Conservation (phyloP, 805 yeast species). For the Ogataea methanolica region DNA sequence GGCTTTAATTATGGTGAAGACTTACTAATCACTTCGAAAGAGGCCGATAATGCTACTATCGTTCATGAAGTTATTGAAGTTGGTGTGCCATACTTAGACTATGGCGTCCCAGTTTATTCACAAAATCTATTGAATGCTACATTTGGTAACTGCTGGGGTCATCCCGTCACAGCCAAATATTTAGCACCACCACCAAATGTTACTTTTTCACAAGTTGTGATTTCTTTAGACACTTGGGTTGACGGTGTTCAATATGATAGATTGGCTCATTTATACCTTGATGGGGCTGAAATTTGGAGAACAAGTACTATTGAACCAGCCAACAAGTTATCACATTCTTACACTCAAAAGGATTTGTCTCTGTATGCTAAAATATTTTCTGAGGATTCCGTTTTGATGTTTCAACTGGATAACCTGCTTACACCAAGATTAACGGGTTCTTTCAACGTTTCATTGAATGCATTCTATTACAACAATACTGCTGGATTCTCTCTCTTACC, state of each 20-base stretch:
- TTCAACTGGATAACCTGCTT: constrained; percentile 63
- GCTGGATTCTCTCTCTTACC: constrained; percentile 6
- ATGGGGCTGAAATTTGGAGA: constrained; percentile 73
- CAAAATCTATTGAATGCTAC: constrained; percentile 38
- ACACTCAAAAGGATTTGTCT: constrained; percentile 60
- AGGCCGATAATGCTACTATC: neutral
- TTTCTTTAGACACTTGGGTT: constrained; percentile 48
- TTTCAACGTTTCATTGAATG: constrained; percentile 49
- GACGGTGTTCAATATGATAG: constrained; percentile 63
- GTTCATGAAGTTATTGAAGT: constrained; percentile 30
- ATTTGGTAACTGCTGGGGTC: constrained; percentile 61
- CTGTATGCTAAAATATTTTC: constrained; percentile 47
- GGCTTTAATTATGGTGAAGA: neutral
- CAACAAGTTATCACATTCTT: constrained; percentile 42
- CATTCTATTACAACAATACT: constrained; percentile 42
- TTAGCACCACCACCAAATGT: constrained; percentile 39
- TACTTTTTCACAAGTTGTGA: constrained; percentile 47
- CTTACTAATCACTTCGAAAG: neutral
- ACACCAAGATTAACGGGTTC: constrained; percentile 54
- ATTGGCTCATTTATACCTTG: constrained; percentile 56
- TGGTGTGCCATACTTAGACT: constrained; percentile 24
- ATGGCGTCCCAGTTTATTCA: constrained; percentile 35
- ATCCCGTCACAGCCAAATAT: constrained; percentile 40
- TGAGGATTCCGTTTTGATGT: constrained; percentile 36
- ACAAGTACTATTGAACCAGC: constrained; percentile 82